A percentile compares a stretch with the other conserved stretches of the same genome.
These are phyloP conservation scores for Erodium trifolium DNA, from an alignment of 441 rosid genomes.

Conservation along the genomic window DNA sequence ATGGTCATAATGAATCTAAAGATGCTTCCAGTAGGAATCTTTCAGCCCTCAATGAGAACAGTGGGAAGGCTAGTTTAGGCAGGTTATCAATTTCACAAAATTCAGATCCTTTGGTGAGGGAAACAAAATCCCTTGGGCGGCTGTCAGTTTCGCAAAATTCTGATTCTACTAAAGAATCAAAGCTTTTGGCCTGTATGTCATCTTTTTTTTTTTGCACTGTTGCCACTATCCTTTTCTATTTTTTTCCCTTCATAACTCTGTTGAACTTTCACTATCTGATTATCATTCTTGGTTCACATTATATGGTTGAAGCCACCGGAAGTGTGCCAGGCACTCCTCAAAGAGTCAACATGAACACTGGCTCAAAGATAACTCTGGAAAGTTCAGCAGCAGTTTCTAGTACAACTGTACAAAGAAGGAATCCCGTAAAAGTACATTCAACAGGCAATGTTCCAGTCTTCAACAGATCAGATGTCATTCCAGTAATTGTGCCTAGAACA, in stretches of 20 bases:
- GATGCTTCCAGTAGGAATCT: slow-evolving; percentile 44
- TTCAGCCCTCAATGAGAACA: slow-evolving; percentile 45
- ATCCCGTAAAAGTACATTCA: slow-evolving; percentile 35
- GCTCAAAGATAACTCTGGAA: slow-evolving; percentile 33
- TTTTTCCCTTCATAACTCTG: slow-evolving; percentile 9
- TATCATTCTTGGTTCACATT: slow-evolving; percentile 25
- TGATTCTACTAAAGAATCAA: slow-evolving; percentile 52
- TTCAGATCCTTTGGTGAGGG: slow-evolving; percentile 60
- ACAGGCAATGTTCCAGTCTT: slow-evolving; percentile 41
- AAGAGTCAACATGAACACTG: slow-evolving; percentile 43
- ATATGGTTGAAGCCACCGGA: slow-evolving; percentile 68
- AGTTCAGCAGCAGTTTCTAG: slow-evolving; percentile 39
- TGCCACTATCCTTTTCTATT: slow-evolving; percentile 4
- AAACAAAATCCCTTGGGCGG: slow-evolving; percentile 71
- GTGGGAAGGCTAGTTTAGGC: slow-evolving; percentile 49
- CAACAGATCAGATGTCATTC: slow-evolving; percentile 48
- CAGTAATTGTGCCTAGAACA: slow-evolving; percentile 78
- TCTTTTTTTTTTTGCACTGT: slow-evolving; percentile 5
- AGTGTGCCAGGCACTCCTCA: slow-evolving; percentile 69
- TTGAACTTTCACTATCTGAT: slow-evolving; percentile 1
- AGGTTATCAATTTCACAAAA: slow-evolving; percentile 59
- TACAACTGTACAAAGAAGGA: slow-evolving; percentile 49
- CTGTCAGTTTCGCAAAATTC: slow-evolving; percentile 60
- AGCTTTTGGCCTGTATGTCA: slow-evolving; percentile 51
- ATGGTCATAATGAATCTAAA: slow-evolving; percentile 52